These are phyloP conservation scores for Rhodotorula sp. DNA, from an alignment of 1,284 basidiomycete genomes.

Conservation along the genomic window DNA sequence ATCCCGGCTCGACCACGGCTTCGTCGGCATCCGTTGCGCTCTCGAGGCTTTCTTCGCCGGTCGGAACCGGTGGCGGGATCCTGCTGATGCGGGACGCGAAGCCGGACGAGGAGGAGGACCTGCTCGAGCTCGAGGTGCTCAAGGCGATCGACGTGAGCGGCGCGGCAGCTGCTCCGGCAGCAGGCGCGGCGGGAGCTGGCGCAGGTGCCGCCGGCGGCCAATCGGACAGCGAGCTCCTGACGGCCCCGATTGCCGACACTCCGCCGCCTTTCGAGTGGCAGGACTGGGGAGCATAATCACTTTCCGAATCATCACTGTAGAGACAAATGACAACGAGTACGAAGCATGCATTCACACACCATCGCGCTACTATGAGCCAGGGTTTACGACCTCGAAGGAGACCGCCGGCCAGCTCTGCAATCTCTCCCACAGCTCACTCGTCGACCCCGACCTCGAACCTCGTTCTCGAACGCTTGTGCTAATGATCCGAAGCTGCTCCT, in stretches of 20 bases:
- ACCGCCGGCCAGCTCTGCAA: no score
- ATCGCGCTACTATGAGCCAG: no score
- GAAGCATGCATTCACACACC: no score
- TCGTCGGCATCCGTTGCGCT: neutral
- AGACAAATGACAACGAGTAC: no score
- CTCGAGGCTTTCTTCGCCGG: neutral
- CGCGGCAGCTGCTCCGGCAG: conserved; percentile 46
- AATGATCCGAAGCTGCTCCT: no score
- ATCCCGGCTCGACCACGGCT: conserved; percentile 46
- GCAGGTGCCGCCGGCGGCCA: neutral
- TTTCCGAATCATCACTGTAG: neutral
- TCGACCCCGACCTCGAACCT: no score
- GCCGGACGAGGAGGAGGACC: conserved; percentile 64
- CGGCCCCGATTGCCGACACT: conserved; percentile 68
- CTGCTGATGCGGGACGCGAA: conserved; percentile 69
- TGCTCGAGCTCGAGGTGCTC: conserved; percentile 61
- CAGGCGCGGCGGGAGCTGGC: conserved; percentile 38
- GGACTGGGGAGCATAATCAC: conserved; percentile 25
- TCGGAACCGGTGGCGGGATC: conserved; percentile 75
- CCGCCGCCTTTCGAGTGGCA: conserved; percentile 69
- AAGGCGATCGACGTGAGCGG: conserved; percentile 51
- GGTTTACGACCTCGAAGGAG: no score
- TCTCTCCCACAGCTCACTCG: no score
- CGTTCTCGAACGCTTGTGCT: no score
- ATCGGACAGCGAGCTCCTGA: conserved; percentile 56